These are phyloP conservation scores for Coniochaeta sp. DNA, from an alignment of 2,329 filamentous ascomycete species.

Conservation along the genomic window DNA sequence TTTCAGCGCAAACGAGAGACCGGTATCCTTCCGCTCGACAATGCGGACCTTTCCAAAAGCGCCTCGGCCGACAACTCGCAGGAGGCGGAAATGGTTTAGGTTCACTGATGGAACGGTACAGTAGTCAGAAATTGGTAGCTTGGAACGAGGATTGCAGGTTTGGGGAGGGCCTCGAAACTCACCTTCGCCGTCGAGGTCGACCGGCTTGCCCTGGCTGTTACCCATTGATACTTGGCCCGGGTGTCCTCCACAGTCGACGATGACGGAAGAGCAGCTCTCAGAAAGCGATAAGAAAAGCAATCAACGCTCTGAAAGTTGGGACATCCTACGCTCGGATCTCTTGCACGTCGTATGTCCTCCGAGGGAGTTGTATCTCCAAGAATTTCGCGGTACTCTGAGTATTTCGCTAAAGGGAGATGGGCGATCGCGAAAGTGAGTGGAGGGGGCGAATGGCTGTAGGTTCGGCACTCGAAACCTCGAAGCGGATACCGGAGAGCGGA, in stretches of 20 bases:
- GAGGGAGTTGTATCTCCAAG: not conserved
- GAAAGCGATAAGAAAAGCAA: not conserved
- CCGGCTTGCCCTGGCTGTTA: slow-evolving; percentile 89
- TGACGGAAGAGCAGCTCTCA: not conserved
- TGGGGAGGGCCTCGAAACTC: slow-evolving; percentile 21
- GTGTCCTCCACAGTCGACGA: not conserved
- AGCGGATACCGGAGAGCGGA: not conserved
- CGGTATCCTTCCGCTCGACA: slow-evolving; percentile 94
- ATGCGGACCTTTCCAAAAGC: slow-evolving; percentile 99
- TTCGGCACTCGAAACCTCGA: not conserved
- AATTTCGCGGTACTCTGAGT: not conserved
- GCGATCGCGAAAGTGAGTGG: not conserved
- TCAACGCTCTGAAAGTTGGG: not conserved
- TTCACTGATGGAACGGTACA: slow-evolving; percentile 56
- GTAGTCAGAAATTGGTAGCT: not conserved
- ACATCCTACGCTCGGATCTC: not conserved
- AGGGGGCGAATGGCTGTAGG: not conserved
- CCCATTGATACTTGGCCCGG: slow-evolving; percentile 53
- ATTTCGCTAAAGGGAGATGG: not conserved
- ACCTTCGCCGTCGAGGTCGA: slow-evolving; percentile 92
- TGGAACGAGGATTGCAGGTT: not conserved
- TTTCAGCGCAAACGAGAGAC: slow-evolving; percentile 89
- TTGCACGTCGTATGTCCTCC: not conserved
- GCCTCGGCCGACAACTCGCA: slow-evolving; percentile 93
- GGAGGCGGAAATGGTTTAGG: slow-evolving; percentile 91